phyloP scores from a whole-genome alignment of 306 rosid genomes.

The Lathyrus aphaca region DNA sequence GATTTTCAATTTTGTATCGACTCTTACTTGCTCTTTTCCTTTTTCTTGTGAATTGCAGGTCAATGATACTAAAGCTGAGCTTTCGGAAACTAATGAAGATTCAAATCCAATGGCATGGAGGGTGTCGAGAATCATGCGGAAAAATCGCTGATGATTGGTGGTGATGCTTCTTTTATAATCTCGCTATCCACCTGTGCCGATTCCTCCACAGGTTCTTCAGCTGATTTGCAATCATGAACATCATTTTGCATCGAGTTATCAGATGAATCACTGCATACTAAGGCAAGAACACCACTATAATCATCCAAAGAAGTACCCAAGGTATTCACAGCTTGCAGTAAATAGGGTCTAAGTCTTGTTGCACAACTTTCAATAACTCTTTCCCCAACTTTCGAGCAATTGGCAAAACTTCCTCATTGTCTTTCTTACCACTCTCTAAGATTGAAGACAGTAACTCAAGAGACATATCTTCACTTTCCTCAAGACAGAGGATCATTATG shows the following conservation, averaged over 20 bases:
- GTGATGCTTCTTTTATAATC: slow-evolving; percentile 40
- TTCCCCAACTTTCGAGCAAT: slow-evolving; percentile 70
- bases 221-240: slow-evolving; percentile 55
- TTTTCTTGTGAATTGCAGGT: too few relatives aligned
- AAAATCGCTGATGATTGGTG: too few relatives aligned
- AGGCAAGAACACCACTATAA: slow-evolving; percentile 70
- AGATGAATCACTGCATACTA: slow-evolving; percentile 64
- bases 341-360: slow-evolving; percentile 63
- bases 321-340: slow-evolving; percentile 60
- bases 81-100: too few relatives aligned
- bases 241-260: slow-evolving; percentile 58
- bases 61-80: too few relatives aligned
- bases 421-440: slow-evolving; percentile 66
- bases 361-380: slow-evolving; percentile 72
- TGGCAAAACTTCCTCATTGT: slow-evolving; percentile 65
- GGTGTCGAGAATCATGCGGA: too few relatives aligned
- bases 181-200: slow-evolving; percentile 53
- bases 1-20: too few relatives aligned
- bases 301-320: slow-evolving; percentile 56
- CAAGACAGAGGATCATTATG: slow-evolving; percentile 79
- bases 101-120: too few relatives aligned
- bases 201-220: slow-evolving; percentile 54
- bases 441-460: slow-evolving; percentile 69
- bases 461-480: slow-evolving; percentile 91
- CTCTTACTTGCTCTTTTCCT: too few relatives aligned